Conservation (phyloP, 2,329 filamentous ascomycete genomes). For the Trichoderma polysporum region DNA sequence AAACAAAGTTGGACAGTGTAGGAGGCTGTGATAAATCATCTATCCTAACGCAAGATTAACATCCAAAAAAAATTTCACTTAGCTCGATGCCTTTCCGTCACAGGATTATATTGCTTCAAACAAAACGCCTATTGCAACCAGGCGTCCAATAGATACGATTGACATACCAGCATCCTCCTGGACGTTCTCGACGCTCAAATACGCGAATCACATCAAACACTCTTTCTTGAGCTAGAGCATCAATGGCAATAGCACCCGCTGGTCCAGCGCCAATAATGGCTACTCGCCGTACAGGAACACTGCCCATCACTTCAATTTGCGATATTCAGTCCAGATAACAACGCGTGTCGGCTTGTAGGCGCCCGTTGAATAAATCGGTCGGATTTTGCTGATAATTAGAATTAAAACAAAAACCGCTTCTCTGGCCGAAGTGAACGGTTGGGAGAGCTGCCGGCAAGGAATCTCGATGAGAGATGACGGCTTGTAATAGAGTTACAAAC, state of each 20-base stretch:
- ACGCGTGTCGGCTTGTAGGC: neutral
- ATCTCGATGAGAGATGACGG: neutral
- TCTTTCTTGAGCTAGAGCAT: slow-evolving; percentile 59
- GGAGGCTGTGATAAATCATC: slow-evolving; percentile 40
- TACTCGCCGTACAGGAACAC: slow-evolving; percentile 38
- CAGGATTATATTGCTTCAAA: neutral
- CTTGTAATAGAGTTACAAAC: neutral
- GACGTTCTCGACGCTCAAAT: slow-evolving; percentile 59
- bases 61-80: neutral
- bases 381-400: neutral
- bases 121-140: neutral
- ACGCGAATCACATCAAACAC: slow-evolving; percentile 59
- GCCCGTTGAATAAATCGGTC: neutral
- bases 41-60: slow-evolving; percentile 39
- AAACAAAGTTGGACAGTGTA: slow-evolving; percentile 44
- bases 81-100: neutral
- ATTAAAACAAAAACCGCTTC: neutral
- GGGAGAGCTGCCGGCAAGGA: neutral
- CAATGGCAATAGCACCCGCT: slow-evolving; percentile 58
- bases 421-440: neutral
- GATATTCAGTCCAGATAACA: neutral
- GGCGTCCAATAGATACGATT: neutral
- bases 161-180: slow-evolving; percentile 61
- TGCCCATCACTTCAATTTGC: slow-evolving; percentile 15
- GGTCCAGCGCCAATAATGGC: slow-evolving; percentile 63